phyloP scores from a whole-genome alignment of 306 rosid species.

The Trichosanthes cucumerina region DNA sequence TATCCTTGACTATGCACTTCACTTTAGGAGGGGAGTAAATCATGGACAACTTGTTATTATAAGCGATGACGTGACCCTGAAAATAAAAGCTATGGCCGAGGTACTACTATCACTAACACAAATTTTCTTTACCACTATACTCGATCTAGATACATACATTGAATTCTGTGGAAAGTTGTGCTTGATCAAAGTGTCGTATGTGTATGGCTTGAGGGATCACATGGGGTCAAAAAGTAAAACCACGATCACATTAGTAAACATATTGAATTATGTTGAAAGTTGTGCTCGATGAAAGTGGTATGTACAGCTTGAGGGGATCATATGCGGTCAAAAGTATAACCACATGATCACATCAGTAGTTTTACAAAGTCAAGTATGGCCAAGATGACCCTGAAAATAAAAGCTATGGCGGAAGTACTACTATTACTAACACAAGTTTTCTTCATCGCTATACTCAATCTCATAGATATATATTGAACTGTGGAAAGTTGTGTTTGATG shows the following conservation, averaged over 20 bases:
- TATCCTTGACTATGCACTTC: conserved; percentile 57
- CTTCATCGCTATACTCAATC: not conserved
- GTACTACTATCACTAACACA: conserved; percentile 16
- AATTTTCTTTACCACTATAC: not conserved
- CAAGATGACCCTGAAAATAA: conserved; percentile 49
- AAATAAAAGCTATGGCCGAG: conserved; percentile 84
- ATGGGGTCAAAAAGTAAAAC: not conserved
- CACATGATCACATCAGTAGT: not conserved
- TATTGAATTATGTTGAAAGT: not conserved
- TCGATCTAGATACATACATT: not conserved
- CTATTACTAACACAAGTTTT: not conserved
- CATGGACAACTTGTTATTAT: conserved; percentile 53
- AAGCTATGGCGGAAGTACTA: conserved; percentile 76
- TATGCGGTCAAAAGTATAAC: not conserved
- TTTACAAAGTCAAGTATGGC: not conserved
- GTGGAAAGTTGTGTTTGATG: not conserved
- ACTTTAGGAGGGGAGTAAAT: conserved; percentile 29
- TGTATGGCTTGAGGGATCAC: not conserved
- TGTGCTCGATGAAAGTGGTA: not conserved
- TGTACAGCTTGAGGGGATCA: not conserved
- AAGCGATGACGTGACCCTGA: conserved; percentile 48
- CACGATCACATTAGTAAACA: not conserved
- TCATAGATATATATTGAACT: not conserved
- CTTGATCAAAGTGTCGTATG: not conserved
- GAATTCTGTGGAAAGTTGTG: not conserved